A percentile compares a stretch with the other conserved stretches of the same genome.
Evolutionary conservation across 805 yeast genomes (phyloP).

Genomic region (Metschnikowia vanudenii): DNA sequence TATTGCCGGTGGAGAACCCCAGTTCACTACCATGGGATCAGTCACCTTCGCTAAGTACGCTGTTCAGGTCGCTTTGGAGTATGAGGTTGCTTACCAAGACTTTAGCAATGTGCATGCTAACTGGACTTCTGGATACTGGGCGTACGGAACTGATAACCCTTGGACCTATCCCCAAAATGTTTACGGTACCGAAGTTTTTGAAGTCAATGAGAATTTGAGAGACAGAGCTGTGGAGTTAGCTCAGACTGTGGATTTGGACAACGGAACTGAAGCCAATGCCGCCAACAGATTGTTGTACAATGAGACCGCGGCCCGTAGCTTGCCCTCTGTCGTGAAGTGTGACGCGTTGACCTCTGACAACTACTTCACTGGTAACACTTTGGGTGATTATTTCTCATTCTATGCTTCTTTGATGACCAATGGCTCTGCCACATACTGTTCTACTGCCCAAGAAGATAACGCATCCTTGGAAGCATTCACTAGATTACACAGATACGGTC

Average conservation of each 20-base stretch:
- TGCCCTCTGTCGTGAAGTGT: constrained; percentile 51
- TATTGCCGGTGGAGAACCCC: constrained; percentile 64
- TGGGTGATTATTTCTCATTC: constrained; percentile 50
- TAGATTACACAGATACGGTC: constrained; percentile 52
- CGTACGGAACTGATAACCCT: constrained; percentile 51
- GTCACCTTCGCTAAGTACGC: constrained; percentile 61
- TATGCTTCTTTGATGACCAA: constrained; percentile 52
- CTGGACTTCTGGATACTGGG: constrained; percentile 62
- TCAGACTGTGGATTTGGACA: constrained; percentile 38
- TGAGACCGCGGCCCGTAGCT: constrained; percentile 47
- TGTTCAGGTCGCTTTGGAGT: constrained; percentile 59
- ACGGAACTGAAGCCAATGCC: constrained; percentile 46
- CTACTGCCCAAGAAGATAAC: constrained; percentile 67
- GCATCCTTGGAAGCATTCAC: constrained; percentile 60
- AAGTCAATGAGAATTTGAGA: constrained; percentile 56
- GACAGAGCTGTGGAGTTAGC: constrained; percentile 58
- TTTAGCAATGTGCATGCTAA: constrained; percentile 32
- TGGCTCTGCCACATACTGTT: constrained; percentile 57
- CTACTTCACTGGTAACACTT: constrained; percentile 54
- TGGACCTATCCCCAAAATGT: constrained; percentile 50
- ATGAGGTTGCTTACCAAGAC: constrained; percentile 50
- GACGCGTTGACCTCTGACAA: constrained; percentile 61
- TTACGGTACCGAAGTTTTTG: constrained; percentile 66
- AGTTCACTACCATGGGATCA: constrained; percentile 54
- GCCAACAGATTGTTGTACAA: constrained; percentile 49